phyloP scores from a whole-genome alignment of 371 early-diverging fungal genomes.

The Blakeslea trispora region DNA sequence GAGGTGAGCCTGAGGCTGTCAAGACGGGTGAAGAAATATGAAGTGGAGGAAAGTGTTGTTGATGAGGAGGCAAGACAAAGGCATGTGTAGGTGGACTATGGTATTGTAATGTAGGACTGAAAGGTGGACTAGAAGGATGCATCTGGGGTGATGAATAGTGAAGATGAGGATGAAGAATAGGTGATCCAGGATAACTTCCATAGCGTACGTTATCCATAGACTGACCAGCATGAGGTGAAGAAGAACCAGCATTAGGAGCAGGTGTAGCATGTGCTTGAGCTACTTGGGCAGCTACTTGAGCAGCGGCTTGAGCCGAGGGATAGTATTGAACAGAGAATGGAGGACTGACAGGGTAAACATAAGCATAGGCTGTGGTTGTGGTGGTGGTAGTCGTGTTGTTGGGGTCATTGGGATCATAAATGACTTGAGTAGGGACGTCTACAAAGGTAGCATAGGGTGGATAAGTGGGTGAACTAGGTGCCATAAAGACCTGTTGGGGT shows the following conservation, averaged over 20 bases:
- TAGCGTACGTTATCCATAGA: constrained; percentile 8
- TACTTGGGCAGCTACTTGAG: not conserved
- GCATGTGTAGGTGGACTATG: constrained; percentile 37
- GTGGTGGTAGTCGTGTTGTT: constrained; percentile 8
- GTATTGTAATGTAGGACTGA: constrained; percentile 41
- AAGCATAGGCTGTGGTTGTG: constrained; percentile 21
- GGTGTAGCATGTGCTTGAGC: not conserved
- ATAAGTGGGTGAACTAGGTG: constrained; percentile 16
- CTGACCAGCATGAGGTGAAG: not conserved
- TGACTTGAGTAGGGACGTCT: constrained; percentile 8
- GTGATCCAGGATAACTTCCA: constrained; percentile 45
- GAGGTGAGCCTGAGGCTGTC: constrained; percentile 38
- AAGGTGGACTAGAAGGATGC: constrained; percentile 49
- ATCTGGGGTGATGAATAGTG: constrained; percentile 32
- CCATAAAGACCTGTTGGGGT: constrained; percentile 6
- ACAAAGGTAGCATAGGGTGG: constrained; percentile 20
- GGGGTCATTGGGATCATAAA: constrained; percentile 20
- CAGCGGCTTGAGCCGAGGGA: constrained; percentile 11
- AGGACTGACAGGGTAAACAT: constrained; percentile 42
- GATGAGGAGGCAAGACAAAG: constrained; percentile 32
- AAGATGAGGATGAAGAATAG: constrained; percentile 43
- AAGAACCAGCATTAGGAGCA: too few species aligned
- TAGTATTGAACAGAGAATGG: constrained; percentile 42
- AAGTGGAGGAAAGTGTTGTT: constrained; percentile 40
- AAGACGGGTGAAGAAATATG: constrained; percentile 45